Percentiles rank a stretch among this genome's conserved stretches.
Evolutionary conservation across 257 asterid genomes (phyloP).

Genomic region (Ilex asprella): DNA sequence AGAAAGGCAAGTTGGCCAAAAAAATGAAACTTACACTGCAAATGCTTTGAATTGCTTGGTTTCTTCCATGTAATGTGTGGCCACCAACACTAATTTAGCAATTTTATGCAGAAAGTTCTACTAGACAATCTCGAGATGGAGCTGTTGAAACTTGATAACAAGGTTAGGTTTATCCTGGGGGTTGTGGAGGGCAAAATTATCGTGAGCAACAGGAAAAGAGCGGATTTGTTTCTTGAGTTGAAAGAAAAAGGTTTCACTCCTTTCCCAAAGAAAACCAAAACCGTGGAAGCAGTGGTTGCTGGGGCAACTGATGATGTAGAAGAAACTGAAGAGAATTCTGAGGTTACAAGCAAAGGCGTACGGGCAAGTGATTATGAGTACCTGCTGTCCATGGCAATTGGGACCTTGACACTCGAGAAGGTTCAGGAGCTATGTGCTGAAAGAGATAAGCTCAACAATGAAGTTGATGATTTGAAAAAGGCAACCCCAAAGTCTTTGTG

Average conservation of each 20-base stretch:
- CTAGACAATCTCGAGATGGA: conserved; percentile 68
- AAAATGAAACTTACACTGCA: background rate
- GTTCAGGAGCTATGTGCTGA: conserved; percentile 64
- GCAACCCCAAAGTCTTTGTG: conserved; percentile 64
- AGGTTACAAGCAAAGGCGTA: conserved; percentile 36
- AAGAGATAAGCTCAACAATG: conserved; percentile 51
- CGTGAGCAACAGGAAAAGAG: conserved; percentile 81
- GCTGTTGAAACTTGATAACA: conserved; percentile 70
- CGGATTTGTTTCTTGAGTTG: conserved; percentile 72
- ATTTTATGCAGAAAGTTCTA: conserved; percentile 52
- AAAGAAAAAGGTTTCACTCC: conserved; percentile 86
- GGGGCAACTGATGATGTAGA: conserved; percentile 58
- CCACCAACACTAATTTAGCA: background rate
- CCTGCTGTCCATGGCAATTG: conserved; percentile 75
- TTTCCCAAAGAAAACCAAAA: conserved; percentile 55
- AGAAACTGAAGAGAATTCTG: conserved; percentile 55
- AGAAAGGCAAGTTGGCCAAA: conserved; percentile 27
- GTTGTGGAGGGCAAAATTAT: conserved; percentile 82
- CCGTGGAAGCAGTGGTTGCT: conserved; percentile 52
- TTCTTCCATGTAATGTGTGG: background rate
- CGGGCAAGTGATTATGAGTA: conserved; percentile 83
- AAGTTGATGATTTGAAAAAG: conserved; percentile 60
- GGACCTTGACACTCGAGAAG: conserved; percentile 73
- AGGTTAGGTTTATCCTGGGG: conserved; percentile 64
- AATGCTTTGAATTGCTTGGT: background rate